phyloP scores from a whole-genome alignment of 2,329 filamentous ascomycete species.

The Myrmaecium sp. region DNA sequence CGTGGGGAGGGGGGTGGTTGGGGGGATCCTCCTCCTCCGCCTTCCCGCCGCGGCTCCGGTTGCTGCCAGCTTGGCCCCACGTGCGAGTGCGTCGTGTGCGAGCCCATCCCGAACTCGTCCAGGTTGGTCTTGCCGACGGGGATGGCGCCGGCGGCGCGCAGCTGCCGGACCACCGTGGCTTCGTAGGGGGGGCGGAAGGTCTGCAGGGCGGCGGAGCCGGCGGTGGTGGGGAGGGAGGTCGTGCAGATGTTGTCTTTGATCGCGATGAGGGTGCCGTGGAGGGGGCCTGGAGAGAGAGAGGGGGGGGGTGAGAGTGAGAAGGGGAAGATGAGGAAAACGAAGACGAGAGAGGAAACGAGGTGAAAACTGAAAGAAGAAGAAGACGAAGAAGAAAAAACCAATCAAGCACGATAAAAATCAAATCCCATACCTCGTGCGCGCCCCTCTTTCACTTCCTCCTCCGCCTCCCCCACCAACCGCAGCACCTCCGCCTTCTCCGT shows the following conservation, averaged over 20 bases:
- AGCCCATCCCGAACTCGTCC: constrained; percentile 95
- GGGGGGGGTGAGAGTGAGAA: not conserved
- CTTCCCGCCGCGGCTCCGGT: constrained; percentile 28
- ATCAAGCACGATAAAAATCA: too few species aligned
- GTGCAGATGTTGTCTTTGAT: constrained; percentile 37
- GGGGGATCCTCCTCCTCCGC: constrained; percentile 15
- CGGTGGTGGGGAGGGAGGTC: constrained; percentile 46
- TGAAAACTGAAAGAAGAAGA: too few species aligned
- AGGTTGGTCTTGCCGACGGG: constrained; percentile 75
- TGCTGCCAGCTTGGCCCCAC: constrained; percentile 41
- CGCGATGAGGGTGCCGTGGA: constrained; percentile 22
- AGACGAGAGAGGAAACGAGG: too few species aligned
- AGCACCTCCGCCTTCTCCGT: constrained; percentile 10
- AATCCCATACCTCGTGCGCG: not conserved
- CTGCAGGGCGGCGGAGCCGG: constrained; percentile 56
- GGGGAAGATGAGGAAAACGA: not conserved
- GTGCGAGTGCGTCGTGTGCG: constrained; percentile 53
- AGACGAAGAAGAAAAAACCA: too few species aligned
- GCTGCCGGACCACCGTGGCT: constrained; percentile 58
- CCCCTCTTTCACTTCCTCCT: constrained; percentile 3
- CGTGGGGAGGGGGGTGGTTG: constrained; percentile 6
- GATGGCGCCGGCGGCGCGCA: constrained; percentile 44
- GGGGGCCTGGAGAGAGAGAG: constrained; percentile 4
- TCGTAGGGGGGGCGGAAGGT: constrained; percentile 60
- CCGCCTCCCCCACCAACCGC: constrained; percentile 8